Percentiles rank a stretch among this genome's conserved stretches.
These are phyloP conservation scores for Plasmopara halstedii DNA, from an alignment of 352 stramenopile species.

Conservation along the genomic window DNA sequence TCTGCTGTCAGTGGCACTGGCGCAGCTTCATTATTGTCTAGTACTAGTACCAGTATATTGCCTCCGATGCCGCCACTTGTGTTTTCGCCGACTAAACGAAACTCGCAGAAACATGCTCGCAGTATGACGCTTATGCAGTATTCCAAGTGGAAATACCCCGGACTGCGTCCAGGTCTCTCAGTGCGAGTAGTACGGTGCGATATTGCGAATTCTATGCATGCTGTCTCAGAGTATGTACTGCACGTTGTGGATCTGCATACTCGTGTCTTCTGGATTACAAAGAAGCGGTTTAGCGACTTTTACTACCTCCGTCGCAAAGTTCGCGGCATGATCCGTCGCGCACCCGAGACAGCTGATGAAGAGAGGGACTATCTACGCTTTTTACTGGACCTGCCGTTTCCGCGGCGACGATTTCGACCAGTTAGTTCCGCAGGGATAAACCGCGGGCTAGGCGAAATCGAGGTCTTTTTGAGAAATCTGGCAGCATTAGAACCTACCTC, in stretches of 20 bases:
- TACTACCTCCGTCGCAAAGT: conserved; percentile 65
- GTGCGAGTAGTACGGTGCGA: conserved; percentile 63
- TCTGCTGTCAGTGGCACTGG: conserved; percentile 2
- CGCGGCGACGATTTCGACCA: conserved; percentile 45
- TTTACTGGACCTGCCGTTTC: conserved; percentile 67
- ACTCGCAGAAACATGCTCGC: conserved; percentile 20
- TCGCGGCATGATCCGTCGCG: conserved; percentile 34
- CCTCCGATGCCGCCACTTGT: conserved; percentile 48
- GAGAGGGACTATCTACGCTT: conserved; percentile 66
- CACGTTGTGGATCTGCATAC: conserved; percentile 74
- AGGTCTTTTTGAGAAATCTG: conserved; percentile 70
- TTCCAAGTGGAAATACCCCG: conserved; percentile 37
- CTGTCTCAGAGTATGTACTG: conserved; percentile 65
- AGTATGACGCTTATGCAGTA: conserved; percentile 49
- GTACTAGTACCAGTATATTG: conserved; percentile 18
- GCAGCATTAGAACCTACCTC: conserved; percentile 55
- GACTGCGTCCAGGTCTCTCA: conserved; percentile 59
- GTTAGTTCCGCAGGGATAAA: conserved; percentile 34
- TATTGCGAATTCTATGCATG: conserved; percentile 40
- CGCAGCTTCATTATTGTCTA: conserved; percentile 12
- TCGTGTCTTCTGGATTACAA: conserved; percentile 77
- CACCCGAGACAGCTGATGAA: conserved; percentile 20
- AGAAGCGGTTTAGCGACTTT: conserved; percentile 74
- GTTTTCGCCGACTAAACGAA: conserved; percentile 41
- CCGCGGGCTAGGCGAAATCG: conserved; percentile 51